A percentile compares a stretch with the other conserved stretches of the same genome.
phyloP scores from a whole-genome alignment of 331 rosid species.

The Dryas integrifolia region DNA sequence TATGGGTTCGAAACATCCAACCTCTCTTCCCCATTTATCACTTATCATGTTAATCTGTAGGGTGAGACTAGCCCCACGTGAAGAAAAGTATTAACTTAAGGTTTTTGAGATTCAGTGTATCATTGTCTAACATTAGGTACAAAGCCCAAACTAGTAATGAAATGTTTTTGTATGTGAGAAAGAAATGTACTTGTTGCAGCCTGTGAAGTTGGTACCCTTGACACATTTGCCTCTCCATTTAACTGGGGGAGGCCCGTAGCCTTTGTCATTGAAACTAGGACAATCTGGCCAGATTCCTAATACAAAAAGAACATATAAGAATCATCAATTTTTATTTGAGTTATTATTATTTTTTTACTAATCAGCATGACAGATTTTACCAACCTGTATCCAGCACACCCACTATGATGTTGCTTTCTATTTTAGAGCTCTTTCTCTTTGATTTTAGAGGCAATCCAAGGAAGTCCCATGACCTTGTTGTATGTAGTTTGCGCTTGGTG shows the following conservation, averaged over 20 bases:
- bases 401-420: conserved; percentile 56
- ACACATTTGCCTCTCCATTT: conserved; percentile 73
- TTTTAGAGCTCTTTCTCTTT: conserved; percentile 18
- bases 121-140: too few species aligned
- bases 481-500: conserved; percentile 48
- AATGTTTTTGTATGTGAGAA: not conserved
- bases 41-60: too few species aligned
- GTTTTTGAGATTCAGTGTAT: too few species aligned
- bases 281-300: conserved; percentile 61
- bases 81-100: too few species aligned
- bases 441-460: conserved; percentile 44
- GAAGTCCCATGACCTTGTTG: conserved; percentile 89
- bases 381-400: conserved; percentile 75
- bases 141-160: too few species aligned
- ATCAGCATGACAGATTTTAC: not conserved
- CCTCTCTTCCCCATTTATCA: too few species aligned
- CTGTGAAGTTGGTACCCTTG: conserved; percentile 50
- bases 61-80: too few species aligned
- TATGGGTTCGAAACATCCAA: too few species aligned
- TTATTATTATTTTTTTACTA: too few species aligned
- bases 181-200: conserved; percentile 58
- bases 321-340: not conserved
- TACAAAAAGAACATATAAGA: not conserved
- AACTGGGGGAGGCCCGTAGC: conserved; percentile 60
- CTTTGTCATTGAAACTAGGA: conserved; percentile 70